Conservation (phyloP, 371 early-diverging fungal species). For the Syncephalastrum racemosum region DNA sequence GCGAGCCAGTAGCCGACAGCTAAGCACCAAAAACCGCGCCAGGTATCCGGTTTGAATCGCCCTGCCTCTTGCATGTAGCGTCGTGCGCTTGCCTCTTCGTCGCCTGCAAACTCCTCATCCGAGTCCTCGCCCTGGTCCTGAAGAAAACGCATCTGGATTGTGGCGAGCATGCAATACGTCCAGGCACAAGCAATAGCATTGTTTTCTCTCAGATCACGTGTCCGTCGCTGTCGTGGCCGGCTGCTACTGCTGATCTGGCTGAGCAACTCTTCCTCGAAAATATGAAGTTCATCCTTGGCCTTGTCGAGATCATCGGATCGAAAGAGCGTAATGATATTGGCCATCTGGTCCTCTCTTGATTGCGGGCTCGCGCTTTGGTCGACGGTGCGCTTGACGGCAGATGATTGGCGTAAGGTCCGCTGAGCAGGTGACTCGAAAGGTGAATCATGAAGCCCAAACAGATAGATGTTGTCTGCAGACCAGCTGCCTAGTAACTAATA, state of each 20-base stretch:
- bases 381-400: slow-evolving; percentile 7
- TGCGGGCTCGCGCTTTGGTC: no score
- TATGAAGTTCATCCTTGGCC: slow-evolving; percentile 1
- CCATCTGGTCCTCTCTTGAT: slow-evolving; percentile 1
- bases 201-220: neutral
- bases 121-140: no score
- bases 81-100: slow-evolving; percentile 18
- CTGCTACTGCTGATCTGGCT: neutral
- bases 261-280: neutral
- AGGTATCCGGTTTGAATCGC: slow-evolving; percentile 6
- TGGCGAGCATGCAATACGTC: no score
- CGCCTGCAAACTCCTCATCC: slow-evolving; percentile 14
- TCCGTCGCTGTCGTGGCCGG: neutral
- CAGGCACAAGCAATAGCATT: no score
- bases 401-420: slow-evolving; percentile 8
- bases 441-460: slow-evolving; percentile 58
- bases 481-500: slow-evolving; percentile 61
- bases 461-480: slow-evolving; percentile 53
- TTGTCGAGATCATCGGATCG: slow-evolving; percentile 3
- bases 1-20: slow-evolving; percentile 32
- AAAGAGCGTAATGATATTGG: neutral
- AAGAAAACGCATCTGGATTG: no score
- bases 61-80: slow-evolving; percentile 15
- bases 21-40: slow-evolving; percentile 27
- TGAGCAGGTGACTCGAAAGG: slow-evolving; percentile 12